Percentiles rank a stretch among this genome's conserved stretches.
Conservation (phyloP, 768 basidiomycete genomes). For the Cystofilobasidium macerans region DNA sequence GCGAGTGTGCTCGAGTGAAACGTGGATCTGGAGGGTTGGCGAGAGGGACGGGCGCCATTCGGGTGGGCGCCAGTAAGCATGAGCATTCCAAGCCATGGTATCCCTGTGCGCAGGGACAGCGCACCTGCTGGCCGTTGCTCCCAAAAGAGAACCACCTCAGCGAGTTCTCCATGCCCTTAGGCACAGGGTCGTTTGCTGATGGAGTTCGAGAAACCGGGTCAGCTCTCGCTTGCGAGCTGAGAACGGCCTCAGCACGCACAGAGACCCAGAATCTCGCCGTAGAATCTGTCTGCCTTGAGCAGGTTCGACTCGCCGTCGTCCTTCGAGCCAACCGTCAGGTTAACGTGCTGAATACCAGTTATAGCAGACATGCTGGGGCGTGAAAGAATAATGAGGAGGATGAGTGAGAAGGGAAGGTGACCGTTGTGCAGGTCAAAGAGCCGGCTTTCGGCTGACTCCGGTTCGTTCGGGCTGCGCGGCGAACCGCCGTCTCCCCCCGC, state of each 20-base stretch:
- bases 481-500: no score
- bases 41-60: background rate
- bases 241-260: background rate
- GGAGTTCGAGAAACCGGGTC: background rate
- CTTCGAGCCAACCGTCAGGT: constrained; percentile 9
- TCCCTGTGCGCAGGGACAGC: no score
- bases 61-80: no score
- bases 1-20: constrained; percentile 13
- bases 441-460: no score
- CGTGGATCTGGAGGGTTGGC: constrained; percentile 15
- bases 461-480: no score
- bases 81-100: no score
- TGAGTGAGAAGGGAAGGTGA: no score
- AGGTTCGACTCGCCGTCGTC: background rate
- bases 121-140: constrained; percentile 5
- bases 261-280: constrained; percentile 14
- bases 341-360: constrained; percentile 9
- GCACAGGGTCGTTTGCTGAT: constrained; percentile 11
- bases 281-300: constrained; percentile 15
- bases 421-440: no score
- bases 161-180: constrained; percentile 3
- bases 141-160: constrained; percentile 23
- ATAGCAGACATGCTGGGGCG: background rate
- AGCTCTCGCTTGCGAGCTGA: background rate
- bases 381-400: no score